A percentile compares a stretch with the other conserved stretches of the same genome.
phyloP scores from a whole-genome alignment of 441 rosid species.

The Raphanus hybrid region DNA sequence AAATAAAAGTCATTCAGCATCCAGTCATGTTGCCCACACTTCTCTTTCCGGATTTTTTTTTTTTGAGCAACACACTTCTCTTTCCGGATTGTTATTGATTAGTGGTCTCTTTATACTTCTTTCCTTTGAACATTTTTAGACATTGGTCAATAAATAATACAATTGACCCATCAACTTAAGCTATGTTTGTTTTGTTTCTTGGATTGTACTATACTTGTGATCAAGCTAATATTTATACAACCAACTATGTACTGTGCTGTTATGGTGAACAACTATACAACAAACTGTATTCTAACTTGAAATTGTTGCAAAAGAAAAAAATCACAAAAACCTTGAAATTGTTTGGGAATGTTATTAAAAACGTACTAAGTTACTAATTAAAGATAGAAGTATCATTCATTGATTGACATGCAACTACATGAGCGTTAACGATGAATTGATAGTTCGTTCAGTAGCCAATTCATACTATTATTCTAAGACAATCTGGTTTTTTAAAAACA shows the following conservation, averaged over 20 bases:
- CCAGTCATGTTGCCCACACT: constrained; percentile 13
- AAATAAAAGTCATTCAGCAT: neutral
- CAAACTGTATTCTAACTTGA: neutral
- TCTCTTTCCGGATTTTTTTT: neutral
- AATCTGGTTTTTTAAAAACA: neutral
- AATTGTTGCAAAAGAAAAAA: too few relatives aligned
- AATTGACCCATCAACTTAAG: constrained; percentile 17
- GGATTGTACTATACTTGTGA: neutral
- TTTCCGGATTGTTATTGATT: constrained; percentile 7
- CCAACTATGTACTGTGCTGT: neutral
- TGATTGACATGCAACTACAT: neutral
- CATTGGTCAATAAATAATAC: neutral
- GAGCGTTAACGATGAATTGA: neutral
- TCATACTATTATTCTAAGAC: neutral
- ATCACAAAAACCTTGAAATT: too few relatives aligned
- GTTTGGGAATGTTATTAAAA: too few relatives aligned
- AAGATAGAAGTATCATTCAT: too few relatives aligned
- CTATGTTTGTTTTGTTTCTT: neutral
- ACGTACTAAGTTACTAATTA: too few relatives aligned
- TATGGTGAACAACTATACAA: neutral
- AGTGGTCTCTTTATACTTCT: constrained; percentile 1
- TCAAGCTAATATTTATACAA: constrained; percentile 1
- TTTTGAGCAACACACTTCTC: constrained; percentile 1
- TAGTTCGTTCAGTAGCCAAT: neutral
- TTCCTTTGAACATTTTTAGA: neutral